Percentiles rank a stretch among this genome's conserved stretches.
These are phyloP conservation scores for Ophiobolus disseminans DNA, from an alignment of 2,329 filamentous ascomycete species.

Conservation along the genomic window DNA sequence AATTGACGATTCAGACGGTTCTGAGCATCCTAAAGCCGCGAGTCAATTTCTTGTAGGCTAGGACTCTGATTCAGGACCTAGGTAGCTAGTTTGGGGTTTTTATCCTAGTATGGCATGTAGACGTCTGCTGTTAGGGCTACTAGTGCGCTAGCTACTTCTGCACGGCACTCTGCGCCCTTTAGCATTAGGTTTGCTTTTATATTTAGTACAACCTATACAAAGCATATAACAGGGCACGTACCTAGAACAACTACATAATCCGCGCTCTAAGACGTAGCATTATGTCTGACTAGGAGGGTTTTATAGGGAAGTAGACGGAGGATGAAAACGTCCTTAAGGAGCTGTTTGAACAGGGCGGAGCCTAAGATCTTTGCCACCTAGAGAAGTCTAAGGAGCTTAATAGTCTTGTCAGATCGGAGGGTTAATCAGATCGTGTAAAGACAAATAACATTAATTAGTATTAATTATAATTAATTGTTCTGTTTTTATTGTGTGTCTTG, in stretches of 20 bases:
- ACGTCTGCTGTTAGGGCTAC: not conserved
- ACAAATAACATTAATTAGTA: too few relatives aligned
- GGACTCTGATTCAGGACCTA: not conserved
- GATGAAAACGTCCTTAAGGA: constrained; percentile 13
- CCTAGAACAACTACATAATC: constrained; percentile 9
- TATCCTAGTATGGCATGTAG: not conserved
- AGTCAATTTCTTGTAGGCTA: constrained; percentile 13
- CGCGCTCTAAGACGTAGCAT: not conserved
- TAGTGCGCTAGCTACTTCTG: constrained; percentile 7
- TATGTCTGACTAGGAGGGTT: not conserved
- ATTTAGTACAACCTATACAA: constrained; percentile 1
- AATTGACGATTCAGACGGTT: constrained; percentile 3
- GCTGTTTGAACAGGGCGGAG: constrained; percentile 1
- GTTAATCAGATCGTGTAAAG: too few relatives aligned
- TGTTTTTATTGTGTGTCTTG: too few relatives aligned
- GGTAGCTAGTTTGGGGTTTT: not conserved
- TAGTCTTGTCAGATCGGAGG: too few relatives aligned
- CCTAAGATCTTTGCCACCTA: constrained; percentile 6
- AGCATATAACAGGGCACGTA: not conserved
- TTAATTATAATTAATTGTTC: too few relatives aligned
- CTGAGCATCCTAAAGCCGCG: constrained; percentile 4
- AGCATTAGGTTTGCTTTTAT: constrained; percentile 11
- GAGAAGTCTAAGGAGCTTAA: constrained; percentile 9
- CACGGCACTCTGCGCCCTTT: constrained; percentile 1
- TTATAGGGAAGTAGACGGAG: constrained; percentile 1